Conservation (phyloP, 805 yeast species). For the Torulaspora gathmanii region DNA sequence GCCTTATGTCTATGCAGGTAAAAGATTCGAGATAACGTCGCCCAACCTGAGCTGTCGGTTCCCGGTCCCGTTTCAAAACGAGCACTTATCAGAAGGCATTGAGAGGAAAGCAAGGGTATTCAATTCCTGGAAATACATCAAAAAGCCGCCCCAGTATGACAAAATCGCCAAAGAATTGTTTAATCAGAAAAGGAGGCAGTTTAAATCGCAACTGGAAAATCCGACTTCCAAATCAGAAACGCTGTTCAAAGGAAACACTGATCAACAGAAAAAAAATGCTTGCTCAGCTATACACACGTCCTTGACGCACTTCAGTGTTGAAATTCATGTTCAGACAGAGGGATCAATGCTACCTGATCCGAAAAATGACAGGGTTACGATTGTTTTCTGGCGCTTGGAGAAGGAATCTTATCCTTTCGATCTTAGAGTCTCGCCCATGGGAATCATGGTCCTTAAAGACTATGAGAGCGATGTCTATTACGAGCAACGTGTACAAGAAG, state of each 20-base stretch:
- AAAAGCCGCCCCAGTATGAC: conserved; percentile 45
- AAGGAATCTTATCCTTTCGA: conserved; percentile 39
- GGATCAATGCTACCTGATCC: conserved; percentile 61
- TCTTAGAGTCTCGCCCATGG: conserved; percentile 37
- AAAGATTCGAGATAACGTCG: conserved; percentile 47
- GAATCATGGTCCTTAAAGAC: conserved; percentile 32
- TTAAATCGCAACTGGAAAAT: conserved; percentile 50
- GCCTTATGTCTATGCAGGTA: conserved; percentile 66
- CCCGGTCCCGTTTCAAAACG: conserved; percentile 26
- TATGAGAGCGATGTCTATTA: conserved; percentile 6
- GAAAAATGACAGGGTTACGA: conserved; percentile 47
- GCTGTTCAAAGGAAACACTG: conserved; percentile 18
- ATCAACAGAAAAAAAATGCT: conserved; percentile 27
- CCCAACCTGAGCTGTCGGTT: conserved; percentile 35
- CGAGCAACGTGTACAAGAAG: conserved; percentile 11
- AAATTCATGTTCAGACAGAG: conserved; percentile 60
- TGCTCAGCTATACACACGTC: conserved; percentile 41
- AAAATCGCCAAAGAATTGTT: conserved; percentile 29
- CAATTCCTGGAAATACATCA: conserved; percentile 44
- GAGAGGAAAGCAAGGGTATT: conserved; percentile 6
- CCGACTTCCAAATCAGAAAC: conserved; percentile 38
- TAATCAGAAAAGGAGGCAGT: conserved; percentile 14
- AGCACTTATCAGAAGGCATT: conserved; percentile 9
- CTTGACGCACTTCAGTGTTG: conserved; percentile 59
- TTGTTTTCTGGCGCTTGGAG: conserved; percentile 62